These are phyloP conservation scores for Cladorrhinum samala DNA, from an alignment of 495 filamentous ascomycete species.

Conservation along the genomic window DNA sequence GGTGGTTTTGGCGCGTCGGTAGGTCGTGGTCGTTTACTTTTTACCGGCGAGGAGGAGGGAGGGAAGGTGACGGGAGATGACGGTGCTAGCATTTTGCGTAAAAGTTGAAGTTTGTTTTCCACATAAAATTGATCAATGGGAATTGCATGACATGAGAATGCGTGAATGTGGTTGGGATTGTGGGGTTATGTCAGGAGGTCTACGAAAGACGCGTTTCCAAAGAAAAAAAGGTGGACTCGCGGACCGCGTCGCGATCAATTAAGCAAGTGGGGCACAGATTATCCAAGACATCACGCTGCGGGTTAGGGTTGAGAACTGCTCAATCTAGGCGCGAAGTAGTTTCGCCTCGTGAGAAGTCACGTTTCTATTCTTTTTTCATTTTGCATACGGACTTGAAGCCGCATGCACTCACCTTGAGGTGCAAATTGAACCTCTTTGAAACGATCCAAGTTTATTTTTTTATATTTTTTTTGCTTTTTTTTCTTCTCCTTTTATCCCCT, in stretches of 20 bases:
- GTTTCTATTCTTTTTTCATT: no score
- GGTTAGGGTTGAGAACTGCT: no score
- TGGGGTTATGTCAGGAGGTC: neutral
- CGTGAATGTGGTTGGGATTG: no score
- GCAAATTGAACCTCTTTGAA: no score
- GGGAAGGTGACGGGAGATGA: constrained; percentile 58
- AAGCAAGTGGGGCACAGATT: neutral
- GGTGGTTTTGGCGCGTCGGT: constrained; percentile 12
- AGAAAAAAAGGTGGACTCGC: constrained; percentile 4
- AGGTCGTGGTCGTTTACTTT: constrained; percentile 33
- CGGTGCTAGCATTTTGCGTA: constrained; percentile 32
- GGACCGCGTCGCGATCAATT: constrained; percentile 9
- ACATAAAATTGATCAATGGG: neutral
- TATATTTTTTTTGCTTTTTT: no score
- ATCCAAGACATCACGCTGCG: no score
- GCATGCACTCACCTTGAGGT: no score
- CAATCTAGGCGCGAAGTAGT: no score
- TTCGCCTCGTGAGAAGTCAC: no score
- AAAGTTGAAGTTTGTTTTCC: neutral
- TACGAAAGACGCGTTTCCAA: constrained; percentile 1
- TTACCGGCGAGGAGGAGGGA: constrained; percentile 45
- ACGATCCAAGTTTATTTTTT: no score
- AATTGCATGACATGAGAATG: neutral
- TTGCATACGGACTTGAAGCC: no score
- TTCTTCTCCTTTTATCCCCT: no score